Percentiles rank a stretch among this genome's conserved stretches.
phyloP scores from a whole-genome alignment of 176 grass and related monocot genomes.

The Oryza punctata region DNA sequence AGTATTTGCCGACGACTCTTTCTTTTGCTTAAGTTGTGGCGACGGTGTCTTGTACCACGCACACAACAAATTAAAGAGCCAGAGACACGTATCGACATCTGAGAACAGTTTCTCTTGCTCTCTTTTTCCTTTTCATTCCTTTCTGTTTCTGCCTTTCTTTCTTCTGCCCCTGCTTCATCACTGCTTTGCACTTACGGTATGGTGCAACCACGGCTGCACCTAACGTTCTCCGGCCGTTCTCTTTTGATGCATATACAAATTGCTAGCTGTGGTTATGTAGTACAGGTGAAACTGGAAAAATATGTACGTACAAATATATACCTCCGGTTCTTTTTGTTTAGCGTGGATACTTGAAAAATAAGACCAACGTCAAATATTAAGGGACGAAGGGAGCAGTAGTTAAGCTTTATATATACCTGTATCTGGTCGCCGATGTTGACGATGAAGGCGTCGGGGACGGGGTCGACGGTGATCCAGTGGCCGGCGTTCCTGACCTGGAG shows the following conservation, averaged over 20 bases:
- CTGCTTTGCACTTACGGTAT: neutral
- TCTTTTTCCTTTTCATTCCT: neutral
- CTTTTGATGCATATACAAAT: neutral
- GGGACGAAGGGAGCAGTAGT: neutral
- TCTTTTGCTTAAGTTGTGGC: neutral
- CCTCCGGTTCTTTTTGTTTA: no score
- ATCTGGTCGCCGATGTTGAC: conserved; percentile 88
- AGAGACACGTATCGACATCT: conserved; percentile 3
- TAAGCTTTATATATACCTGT: conserved; percentile 47
- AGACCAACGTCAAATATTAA: no score
- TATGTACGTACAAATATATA: no score
- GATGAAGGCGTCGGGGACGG: conserved; percentile 65
- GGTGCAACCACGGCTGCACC: conserved; percentile 10
- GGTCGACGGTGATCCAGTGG: conserved; percentile 68
- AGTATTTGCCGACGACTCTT: neutral
- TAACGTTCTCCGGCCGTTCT: neutral
- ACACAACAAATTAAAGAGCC: neutral
- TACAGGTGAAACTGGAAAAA: neutral
- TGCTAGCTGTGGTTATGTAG: neutral
- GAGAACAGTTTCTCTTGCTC: neutral
- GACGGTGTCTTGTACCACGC: neutral
- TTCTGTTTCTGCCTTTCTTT: neutral
- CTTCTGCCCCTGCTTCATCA: neutral
- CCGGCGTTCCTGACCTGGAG: conserved; percentile 60
- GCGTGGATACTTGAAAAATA: no score